Conservation (phyloP, 1,284 basidiomycete species). For the Singerocomus inundabilis region DNA sequence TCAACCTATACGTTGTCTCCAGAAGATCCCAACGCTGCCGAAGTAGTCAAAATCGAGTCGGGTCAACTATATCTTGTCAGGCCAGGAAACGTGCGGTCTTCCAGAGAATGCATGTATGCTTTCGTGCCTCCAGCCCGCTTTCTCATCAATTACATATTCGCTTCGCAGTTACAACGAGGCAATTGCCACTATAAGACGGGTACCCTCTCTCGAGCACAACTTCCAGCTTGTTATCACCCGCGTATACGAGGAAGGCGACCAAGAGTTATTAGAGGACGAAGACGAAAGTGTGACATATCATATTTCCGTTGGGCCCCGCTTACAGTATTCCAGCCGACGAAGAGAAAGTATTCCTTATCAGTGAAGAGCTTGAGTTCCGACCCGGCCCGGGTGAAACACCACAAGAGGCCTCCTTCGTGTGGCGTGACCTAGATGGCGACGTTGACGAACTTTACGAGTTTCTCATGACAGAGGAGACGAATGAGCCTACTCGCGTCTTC, state of each 20-base stretch:
- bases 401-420: conserved; percentile 80
- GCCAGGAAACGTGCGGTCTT: conserved; percentile 86
- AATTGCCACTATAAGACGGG: conserved; percentile 90
- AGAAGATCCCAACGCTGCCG: conserved; percentile 86
- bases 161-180: conserved; percentile 86
- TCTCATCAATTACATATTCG: conserved; percentile 6
- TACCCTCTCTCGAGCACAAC: conserved; percentile 79
- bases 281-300: conserved; percentile 76
- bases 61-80: conserved; percentile 92
- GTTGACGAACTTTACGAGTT: conserved; percentile 83
- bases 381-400: conserved; percentile 72
- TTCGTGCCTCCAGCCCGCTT: neutral
- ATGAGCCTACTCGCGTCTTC: conserved; percentile 79
- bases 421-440: conserved; percentile 87
- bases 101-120: conserved; percentile 95
- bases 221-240: conserved; percentile 97
- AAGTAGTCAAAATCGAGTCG: conserved; percentile 91
- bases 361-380: conserved; percentile 84
- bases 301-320: conserved; percentile 4
- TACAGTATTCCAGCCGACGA: conserved; percentile 65
- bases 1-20: conserved; percentile 20
- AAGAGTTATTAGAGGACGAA: conserved; percentile 91
- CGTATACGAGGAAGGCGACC: conserved; percentile 94
- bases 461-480: conserved; percentile 70
- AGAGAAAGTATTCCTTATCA: conserved; percentile 89